Base-by-base conservation (phyloP, 139 green algal species). In the Chlamydomonas incerta region DNA sequence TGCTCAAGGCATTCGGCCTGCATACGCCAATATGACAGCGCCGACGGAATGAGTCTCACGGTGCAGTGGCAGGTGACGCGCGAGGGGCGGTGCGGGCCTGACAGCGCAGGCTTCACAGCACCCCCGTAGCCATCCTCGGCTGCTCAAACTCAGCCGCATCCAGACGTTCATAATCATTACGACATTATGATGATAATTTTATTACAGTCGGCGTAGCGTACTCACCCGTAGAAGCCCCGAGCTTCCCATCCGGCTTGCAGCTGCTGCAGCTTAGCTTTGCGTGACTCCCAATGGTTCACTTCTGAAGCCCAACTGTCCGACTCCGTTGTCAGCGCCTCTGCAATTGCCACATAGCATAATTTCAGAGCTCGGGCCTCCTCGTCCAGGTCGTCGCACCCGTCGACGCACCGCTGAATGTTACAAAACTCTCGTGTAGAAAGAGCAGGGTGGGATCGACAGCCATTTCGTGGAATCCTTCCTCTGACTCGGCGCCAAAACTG, bases 211-310 rank as follows among this genome's bases (percentile, higher is more conserved):
- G 58, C 26, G 31, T 33, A 5, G 3, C 4, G 14, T 26, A 14
- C 82, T 6, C 46, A 92, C 88, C 88, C 88, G 29, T 24, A 87
- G 29, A 92, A 33, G 29, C 88, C 88, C 18, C 33, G 29, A 23
- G 65, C 46, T 29, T 92, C 85, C 74, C 82, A 76, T 52, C 87
- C 58, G 33, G 72, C 69, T 26, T 88, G 47, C 1, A 92, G 69
- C 52, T 84, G 24, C 33, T 31, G 23, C 29, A 92, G 55, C 28
- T 70, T 75, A 0, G 24, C 11, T 62, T 87, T 90, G 33, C 50
- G 62, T 15, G 73, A 33, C n/a, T 83, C 83, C 62, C 72, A 82
- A 29, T 33, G 46, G 50, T 41, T 83, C 9, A 50, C 41, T 50
- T 50, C 41, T 8, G 41, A 50, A 13, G 41, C 5, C 41, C 41